Evolutionary conservation across 306 rosid genomes (phyloP), one percentile per base, ranked within the genome.

Genomic region (Casuarina cunninghamiana): DNA sequence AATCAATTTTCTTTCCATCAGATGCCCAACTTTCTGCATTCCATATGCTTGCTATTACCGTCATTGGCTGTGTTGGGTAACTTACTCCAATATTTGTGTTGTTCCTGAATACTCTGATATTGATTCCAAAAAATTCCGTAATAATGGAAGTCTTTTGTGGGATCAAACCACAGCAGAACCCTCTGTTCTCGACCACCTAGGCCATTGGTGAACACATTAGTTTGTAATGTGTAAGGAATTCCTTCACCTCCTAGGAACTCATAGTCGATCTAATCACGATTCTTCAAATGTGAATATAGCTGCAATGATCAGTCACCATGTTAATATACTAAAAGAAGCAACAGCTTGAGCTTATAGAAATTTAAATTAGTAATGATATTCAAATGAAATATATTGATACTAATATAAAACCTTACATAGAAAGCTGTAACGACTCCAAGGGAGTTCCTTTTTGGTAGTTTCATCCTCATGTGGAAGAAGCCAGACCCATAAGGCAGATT

Each of bases 401-500:
- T 26, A 26, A 26, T 9, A 57, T 57, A 71, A 9, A 19, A 19
- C 6, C 77, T 54, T 45, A 84, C 87, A 69, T 86, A 86, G 42
- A 86, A 86, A 11, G 88, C 83, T 39, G 90, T 80, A 0, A 88
- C 81, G 12, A 86, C 73, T 72, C 84, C 79, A 0, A 62, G 69
- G 2, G 85, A 88, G 39, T 88, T 74, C 53, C 74, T 83, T 21
- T 78, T 49, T 0, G 90, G 88, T 32, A 80, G 53, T 72, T 82
- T 84, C 44, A 82, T 63, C 77, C 74, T 82, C 84, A 82, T 82
- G 38, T 82, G 70, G n/a, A 88, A 88, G 73, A 71, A 80, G 13
- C 92, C 88, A 6, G 92, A 88, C 66, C 69, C 88, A 75, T 88
- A 86, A 0, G 65, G 76, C 43, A 48, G 26, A 79, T 88, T 79